A percentile compares a stretch with the other conserved stretches of the same genome.
phyloP scores from a whole-genome alignment of 176 grass and related monocot species.

The Zea luxurians region DNA sequence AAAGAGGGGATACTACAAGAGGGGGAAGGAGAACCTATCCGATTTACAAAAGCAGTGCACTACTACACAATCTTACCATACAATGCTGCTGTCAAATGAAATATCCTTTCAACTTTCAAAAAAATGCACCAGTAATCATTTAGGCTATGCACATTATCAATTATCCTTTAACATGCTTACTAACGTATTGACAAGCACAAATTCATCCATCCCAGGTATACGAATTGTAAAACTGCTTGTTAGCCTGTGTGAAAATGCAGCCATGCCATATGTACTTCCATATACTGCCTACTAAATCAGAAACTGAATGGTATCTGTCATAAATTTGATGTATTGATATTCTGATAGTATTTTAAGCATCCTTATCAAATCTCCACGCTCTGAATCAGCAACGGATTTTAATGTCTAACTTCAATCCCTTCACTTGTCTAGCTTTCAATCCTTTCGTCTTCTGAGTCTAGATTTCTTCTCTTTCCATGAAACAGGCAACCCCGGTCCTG shows the following conservation, averaged over 20 bases:
- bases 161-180: not conserved
- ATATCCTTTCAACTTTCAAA: not conserved
- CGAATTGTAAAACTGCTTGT: not conserved
- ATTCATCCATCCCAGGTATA: not conserved
- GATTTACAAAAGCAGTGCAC: not conserved
- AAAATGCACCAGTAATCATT: not conserved
- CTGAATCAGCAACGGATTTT: not conserved
- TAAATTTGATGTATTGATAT: not conserved
- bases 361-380: not conserved
- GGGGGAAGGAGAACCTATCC: too few species aligned
- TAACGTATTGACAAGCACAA: not conserved
- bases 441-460: not conserved
- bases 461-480: not conserved
- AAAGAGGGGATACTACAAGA: not conserved
- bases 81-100: conserved; percentile 1
- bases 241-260: not conserved
- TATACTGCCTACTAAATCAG: not conserved
- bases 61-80: too few species aligned
- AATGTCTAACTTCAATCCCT: conserved; percentile 1
- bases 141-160: not conserved
- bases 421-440: not conserved
- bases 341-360: not conserved
- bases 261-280: not conserved
- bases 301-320: not conserved
- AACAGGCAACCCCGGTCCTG: not conserved